phyloP scores from a whole-genome alignment of 495 filamentous ascomycete species.

The Lichina pygmaea region DNA sequence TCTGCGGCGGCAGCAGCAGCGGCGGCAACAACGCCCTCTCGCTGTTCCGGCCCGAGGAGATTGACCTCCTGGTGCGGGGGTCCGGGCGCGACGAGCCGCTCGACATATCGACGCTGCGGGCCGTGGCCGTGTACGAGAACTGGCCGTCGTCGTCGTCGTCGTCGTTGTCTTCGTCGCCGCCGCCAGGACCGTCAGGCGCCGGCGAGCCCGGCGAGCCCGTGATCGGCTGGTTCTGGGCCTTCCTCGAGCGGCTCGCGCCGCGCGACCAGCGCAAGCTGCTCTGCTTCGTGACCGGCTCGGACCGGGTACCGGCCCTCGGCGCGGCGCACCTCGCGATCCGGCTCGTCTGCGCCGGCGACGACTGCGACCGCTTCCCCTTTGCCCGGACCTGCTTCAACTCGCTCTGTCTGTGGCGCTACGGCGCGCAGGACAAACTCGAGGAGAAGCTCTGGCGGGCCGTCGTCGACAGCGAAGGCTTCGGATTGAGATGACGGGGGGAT shows the following conservation, averaged over 20 bases:
- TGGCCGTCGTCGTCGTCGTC: conserved; percentile 19
- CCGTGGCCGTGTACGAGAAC: conserved; percentile 59
- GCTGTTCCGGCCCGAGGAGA: conserved; percentile 82
- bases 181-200: background rate
- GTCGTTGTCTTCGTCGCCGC: background rate
- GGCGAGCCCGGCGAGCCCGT: background rate
- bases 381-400: conserved; percentile 86
- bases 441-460: conserved; percentile 64
- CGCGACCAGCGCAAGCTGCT: conserved; percentile 51
- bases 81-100: conserved; percentile 76
- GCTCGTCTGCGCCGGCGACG: conserved; percentile 47
- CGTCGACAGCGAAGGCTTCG: conserved; percentile 78
- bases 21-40: conserved; percentile 75
- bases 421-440: conserved; percentile 34
- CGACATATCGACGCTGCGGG: conserved; percentile 48
- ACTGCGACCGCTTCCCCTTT: conserved; percentile 48
- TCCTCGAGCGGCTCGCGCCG: conserved; percentile 37
- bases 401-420: conserved; percentile 49
- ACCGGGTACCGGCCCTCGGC: conserved; percentile 79
- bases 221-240: conserved; percentile 73
- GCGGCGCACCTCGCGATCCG: conserved; percentile 56
- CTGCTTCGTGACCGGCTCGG: conserved; percentile 79
- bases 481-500: conserved; percentile 35
- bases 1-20: conserved; percentile 61
- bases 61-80: conserved; percentile 68